Evolutionary conservation across 2,329 filamentous ascomycete genomes (phyloP), one percentile per base, ranked within the genome.

Genomic region (Colletotrichum sp.): DNA sequence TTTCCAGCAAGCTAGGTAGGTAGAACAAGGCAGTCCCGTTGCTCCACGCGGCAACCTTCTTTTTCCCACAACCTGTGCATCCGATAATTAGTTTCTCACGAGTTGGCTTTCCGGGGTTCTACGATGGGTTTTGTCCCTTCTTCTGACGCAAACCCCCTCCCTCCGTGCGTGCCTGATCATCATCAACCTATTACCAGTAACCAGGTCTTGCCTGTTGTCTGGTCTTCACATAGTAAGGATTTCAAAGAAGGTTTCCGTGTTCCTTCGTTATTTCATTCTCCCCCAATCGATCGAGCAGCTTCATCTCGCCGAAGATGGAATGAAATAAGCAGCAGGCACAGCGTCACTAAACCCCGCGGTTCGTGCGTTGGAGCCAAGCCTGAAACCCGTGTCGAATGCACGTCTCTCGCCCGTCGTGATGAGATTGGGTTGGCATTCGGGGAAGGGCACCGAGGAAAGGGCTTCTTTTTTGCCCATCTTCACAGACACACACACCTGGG

Each of bases 141-240:
- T 59, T 63, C 36, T 77, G 65, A 66, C 39, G 71, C 59, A 62
- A 62, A 52, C 44, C 59, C 67, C 66, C 49, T 71, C 61, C 59
- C 52, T 77, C 66, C 19, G 71, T 71, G 75, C 66, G 61, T 75
- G 73, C 64, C 70, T 73, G 70, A 76, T 76, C 64, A 65, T 73
- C 73, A 25, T 29, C 63, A 69, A 59, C 32, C 44, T 15, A 44
- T 61, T n/a, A 65, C 63, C n/a, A 27, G 8, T 15, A 22, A 22
- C 25, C 11, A 6, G 30, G 64, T 32, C n/a, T 52, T 52, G 44
- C 44, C 44, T 12, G 44, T 22, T 52, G 6, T 22, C 8, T 1
- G 19, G 12, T 13, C 59, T 32, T 8, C 13, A 25, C 12, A 8
- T 8, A 6, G 13, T 16, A 6, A 62, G 59, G 11, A 22, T 15